Evolutionary conservation across 495 filamentous ascomycete genomes (phyloP).

Genomic region (Evernia prunastri): DNA sequence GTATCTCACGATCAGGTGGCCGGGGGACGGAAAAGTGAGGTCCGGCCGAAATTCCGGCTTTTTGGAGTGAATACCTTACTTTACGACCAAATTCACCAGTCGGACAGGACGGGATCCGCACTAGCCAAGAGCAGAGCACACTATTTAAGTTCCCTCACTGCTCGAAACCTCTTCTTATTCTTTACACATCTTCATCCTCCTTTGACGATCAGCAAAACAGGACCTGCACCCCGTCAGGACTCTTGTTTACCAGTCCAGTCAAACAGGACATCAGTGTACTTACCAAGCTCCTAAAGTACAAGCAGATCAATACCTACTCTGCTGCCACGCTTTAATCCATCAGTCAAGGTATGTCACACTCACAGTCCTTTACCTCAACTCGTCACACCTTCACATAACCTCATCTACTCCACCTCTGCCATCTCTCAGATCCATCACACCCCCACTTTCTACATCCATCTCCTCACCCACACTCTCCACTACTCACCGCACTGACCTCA

Average conservation of each 20-base stretch:
- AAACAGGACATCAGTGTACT: not conserved
- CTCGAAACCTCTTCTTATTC: not conserved
- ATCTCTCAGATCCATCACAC: not conserved
- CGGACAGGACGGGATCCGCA: not conserved
- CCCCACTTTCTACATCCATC: not conserved
- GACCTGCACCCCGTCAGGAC: constrained; percentile 1
- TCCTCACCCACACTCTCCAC: not conserved
- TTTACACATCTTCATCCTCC: not conserved
- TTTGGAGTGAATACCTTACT: not conserved
- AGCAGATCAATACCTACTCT: not conserved
- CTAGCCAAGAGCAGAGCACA: not conserved
- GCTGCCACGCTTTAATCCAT: not conserved
- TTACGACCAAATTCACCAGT: not conserved
- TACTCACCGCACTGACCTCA: not conserved
- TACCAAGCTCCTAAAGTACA: not conserved
- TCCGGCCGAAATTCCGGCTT: not conserved
- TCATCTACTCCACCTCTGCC: not conserved
- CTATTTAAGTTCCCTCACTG: not conserved
- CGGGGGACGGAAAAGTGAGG: not conserved
- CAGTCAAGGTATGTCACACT: not conserved
- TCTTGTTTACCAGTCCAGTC: not conserved
- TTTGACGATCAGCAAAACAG: constrained; percentile 7
- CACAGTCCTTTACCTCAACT: not conserved
- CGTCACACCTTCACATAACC: not conserved
- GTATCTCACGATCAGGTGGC: not conserved